Base-by-base conservation (phyloP, 2,329 filamentous ascomycete species). In the Neocucurbitaria cava region DNA sequence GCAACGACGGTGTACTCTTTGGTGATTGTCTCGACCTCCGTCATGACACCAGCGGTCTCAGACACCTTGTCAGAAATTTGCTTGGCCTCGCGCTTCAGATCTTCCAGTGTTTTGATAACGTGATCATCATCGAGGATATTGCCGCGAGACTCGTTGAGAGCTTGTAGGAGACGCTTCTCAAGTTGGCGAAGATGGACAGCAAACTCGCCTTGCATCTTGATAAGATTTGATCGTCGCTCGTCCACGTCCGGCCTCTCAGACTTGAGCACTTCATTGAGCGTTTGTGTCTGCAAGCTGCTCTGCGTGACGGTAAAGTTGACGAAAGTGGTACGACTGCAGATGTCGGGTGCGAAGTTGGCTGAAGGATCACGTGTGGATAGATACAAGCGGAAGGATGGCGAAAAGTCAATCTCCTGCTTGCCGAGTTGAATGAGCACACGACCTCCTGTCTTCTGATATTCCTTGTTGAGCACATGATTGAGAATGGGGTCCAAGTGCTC, bases 281-380 rank as follows among this genome's bases (percentile, higher is more conserved):
- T 97, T 77, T 99, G 95, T 1, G 95, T 98, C 79, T 96, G 95
- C 71, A 99, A 83, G 82, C 94, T 98, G 85, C 95, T 97, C 79
- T 98, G 94, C 4, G 95, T 99, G 59, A 99, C 94, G 1, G 96
- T 98, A 68, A 99, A 99, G 79, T 99, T 99, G 84, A 99, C 95
- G 78, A 99, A 96, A 0, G 96, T 99, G 6, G 95, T 98, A 70
- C 96, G 87, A 82, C 92, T 96, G 86, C 96, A 99, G 61, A 99
- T 92, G 72, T 99, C 95, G 0, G 95, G 96, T 7, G 95, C 88
- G 75, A 99, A 99, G 7, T 89, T 91, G 23, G 95, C 94, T 38
- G 96, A 99, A 1, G 96, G 96, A 79, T 99, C 95, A 69, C 94
- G 85, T 1, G 96, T 99, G 0, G 94, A 97, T 35, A 99, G 82